phyloP scores from a whole-genome alignment of 139 green algal genomes.

The Limnomonas spitsbergensis region DNA sequence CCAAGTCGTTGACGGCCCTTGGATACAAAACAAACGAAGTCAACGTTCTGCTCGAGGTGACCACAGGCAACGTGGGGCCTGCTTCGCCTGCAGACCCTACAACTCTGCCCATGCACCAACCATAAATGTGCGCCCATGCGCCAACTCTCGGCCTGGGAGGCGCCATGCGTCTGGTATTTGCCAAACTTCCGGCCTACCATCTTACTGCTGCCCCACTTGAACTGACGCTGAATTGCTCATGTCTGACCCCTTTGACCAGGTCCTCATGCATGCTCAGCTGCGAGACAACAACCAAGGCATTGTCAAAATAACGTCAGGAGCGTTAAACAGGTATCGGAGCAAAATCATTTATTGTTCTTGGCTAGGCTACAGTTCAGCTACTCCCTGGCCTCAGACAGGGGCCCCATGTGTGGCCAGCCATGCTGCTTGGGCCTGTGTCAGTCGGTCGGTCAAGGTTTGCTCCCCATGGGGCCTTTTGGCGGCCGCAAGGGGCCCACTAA shows the following conservation, averaged over 20 bases:
- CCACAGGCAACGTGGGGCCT: not conserved
- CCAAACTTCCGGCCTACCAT: not conserved
- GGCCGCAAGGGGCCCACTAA: too few relatives aligned
- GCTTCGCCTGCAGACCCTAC: not conserved
- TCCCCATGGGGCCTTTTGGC: too few relatives aligned
- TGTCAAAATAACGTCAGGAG: constrained; percentile 73
- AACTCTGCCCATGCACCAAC: not conserved
- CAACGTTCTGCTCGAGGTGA: constrained; percentile 47
- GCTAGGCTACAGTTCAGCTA: too few relatives aligned
- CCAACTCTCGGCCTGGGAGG: not conserved
- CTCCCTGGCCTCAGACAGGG: too few relatives aligned
- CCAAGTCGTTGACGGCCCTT: constrained; percentile 41
- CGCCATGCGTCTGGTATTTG: not conserved
- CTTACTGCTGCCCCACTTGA: not conserved
- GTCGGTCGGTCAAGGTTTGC: too few relatives aligned
- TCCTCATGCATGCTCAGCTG: constrained; percentile 78
- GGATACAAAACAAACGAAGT: constrained; percentile 48
- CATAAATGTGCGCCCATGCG: not conserved
- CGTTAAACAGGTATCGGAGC: constrained; percentile 48
- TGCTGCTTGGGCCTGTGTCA: too few relatives aligned
- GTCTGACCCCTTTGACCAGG: constrained; percentile 37
- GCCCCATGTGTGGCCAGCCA: too few relatives aligned
- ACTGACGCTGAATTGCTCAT: not conserved
- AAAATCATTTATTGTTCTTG: too few relatives aligned
- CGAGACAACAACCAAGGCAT: constrained; percentile 79